These are phyloP conservation scores for Cynara cardunculus DNA, from an alignment of 129 eudicot species.

Conservation along the genomic window DNA sequence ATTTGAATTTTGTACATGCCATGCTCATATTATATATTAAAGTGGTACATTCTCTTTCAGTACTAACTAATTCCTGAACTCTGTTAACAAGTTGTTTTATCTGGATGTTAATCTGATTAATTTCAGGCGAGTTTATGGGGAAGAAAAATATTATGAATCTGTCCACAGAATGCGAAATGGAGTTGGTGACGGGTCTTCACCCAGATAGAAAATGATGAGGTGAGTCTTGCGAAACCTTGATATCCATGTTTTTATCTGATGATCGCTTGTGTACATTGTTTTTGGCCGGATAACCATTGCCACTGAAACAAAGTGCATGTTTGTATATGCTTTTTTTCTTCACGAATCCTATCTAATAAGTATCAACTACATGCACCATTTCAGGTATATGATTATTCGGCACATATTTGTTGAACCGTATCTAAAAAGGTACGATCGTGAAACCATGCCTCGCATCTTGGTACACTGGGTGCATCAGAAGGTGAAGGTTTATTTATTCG, in stretches of 20 bases:
- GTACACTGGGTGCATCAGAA: not conserved
- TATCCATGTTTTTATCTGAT: not conserved
- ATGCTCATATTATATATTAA: not conserved
- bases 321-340: not conserved
- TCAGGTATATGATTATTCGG: not conserved
- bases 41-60: not conserved
- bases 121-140: conserved; percentile 66
- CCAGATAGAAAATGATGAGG: not conserved
- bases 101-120: conserved; percentile 18
- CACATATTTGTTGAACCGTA: not conserved
- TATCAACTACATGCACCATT: not conserved
- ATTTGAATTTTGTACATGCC: not conserved
- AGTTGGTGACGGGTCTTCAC: conserved; percentile 27
- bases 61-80: not conserved
- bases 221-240: conserved; percentile 6
- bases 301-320: not conserved
- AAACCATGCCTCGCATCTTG: not conserved
- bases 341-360: not conserved
- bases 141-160: conserved; percentile 51
- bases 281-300: not conserved
- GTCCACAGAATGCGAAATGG: conserved; percentile 31
- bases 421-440: not conserved
- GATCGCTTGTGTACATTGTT: not conserved
- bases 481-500: not conserved
- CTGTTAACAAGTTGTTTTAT: not conserved